Evolutionary conservation across 2,329 filamentous ascomycete genomes (phyloP).

Genomic region (Emergomyces africanus): DNA sequence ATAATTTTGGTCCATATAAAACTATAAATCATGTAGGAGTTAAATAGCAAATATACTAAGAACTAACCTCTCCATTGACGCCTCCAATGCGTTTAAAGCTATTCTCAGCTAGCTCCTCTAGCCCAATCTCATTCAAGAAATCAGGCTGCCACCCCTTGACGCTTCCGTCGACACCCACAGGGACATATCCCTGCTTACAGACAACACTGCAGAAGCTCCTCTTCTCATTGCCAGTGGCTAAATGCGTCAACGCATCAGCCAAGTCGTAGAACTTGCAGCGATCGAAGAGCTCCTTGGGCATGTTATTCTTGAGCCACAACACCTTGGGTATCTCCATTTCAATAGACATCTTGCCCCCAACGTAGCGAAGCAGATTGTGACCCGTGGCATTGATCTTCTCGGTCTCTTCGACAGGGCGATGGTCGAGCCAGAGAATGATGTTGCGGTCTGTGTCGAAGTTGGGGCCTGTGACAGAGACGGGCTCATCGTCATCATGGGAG

Average conservation of each 20-base stretch:
- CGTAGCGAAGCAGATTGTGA: conserved; percentile 89
- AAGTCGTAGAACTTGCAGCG: conserved; percentile 97
- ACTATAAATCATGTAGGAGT: too few species aligned
- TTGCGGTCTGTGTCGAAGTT: conserved; percentile 85
- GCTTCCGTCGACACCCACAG: conserved; percentile 92
- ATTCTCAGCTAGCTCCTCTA: conserved; percentile 72
- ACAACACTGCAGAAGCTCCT: conserved; percentile 92
- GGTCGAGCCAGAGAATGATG: conserved; percentile 94
- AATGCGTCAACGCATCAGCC: conserved; percentile 80
- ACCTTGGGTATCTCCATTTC: conserved; percentile 99
- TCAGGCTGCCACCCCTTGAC: conserved; percentile 98
- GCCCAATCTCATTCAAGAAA: conserved; percentile 74
- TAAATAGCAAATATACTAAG: conserved; percentile 22
- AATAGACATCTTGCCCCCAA: conserved; percentile 95
- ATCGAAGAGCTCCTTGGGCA: conserved; percentile 81
- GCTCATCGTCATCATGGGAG: conserved; percentile 75
- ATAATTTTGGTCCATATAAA: too few species aligned
- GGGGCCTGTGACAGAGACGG: conserved; percentile 78
- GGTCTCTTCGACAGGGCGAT: conserved; percentile 81
- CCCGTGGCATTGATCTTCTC: conserved; percentile 84
- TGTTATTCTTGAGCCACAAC: conserved; percentile 96
- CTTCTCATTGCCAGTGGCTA: conserved; percentile 85
- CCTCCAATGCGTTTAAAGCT: conserved; percentile 90
- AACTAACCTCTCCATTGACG: conserved; percentile 70
- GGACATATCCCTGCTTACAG: conserved; percentile 94